Percentiles rank a stretch among this genome's conserved stretches.
Evolutionary conservation across 192 early-diverging fungal species (phyloP).

Genomic region (Radiomyces spectabilis): DNA sequence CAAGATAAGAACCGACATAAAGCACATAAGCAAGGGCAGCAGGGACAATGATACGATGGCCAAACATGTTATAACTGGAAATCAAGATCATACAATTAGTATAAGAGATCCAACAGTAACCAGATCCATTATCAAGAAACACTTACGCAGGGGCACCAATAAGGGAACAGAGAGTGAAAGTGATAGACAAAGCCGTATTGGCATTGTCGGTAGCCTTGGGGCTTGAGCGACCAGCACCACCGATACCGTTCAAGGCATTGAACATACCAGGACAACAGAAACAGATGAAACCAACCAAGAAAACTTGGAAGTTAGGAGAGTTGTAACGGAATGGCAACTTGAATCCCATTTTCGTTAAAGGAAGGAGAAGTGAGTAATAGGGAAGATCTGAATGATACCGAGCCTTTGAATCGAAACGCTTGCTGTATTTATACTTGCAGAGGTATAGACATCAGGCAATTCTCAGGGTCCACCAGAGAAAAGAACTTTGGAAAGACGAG

Average conservation of each 20-base stretch:
- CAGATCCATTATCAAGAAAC: neutral
- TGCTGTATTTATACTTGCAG: too few species aligned
- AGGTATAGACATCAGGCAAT: too few species aligned
- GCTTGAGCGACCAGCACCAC: conserved; percentile 59
- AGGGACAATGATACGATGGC: conserved; percentile 59
- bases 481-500: too few species aligned
- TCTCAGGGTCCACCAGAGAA: too few species aligned
- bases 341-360: conserved; percentile 14
- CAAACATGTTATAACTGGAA: conserved; percentile 61
- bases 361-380: neutral
- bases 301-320: conserved; percentile 51
- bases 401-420: too few species aligned
- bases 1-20: conserved; percentile 74
- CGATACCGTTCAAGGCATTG: conserved; percentile 50
- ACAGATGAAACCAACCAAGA: conserved; percentile 61
- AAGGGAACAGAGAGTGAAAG: conserved; percentile 73
- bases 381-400: neutral
- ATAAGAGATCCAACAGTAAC: neutral
- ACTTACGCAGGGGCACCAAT: conserved; percentile 56
- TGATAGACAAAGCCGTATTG: conserved; percentile 70
- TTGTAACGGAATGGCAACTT: conserved; percentile 30
- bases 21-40: conserved; percentile 66
- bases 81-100: neutral
- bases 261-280: conserved; percentile 80
- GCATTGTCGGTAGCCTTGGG: conserved; percentile 58